These are phyloP conservation scores for Protomyces lactucae-debilis DNA, from an alignment of 1,139 yeast species.

Conservation along the genomic window DNA sequence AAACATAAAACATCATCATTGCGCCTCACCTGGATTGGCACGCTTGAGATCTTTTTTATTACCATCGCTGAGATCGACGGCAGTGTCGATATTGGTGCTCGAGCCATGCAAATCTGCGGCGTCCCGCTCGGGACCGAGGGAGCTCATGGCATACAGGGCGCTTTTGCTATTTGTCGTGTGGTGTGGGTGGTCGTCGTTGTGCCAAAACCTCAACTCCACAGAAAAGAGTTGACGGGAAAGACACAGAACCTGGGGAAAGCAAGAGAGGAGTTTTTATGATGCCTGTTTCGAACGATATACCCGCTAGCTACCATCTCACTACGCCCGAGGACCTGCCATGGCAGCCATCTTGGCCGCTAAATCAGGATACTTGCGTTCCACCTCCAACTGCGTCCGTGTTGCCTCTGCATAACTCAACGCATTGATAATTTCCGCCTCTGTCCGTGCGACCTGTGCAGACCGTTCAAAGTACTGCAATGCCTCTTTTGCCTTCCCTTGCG, in stretches of 20 bases:
- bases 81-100: conserved; percentile 19
- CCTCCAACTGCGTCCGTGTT: conserved; percentile 67
- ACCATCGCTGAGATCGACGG: conserved; percentile 23
- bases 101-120: conserved; percentile 16
- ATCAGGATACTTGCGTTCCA: conserved; percentile 44
- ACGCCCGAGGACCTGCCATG: conserved; percentile 4
- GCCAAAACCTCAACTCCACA: too few relatives aligned
- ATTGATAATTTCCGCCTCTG: conserved; percentile 80
- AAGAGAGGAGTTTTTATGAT: too few relatives aligned
- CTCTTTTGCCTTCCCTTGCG: conserved; percentile 72
- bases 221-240: too few relatives aligned
- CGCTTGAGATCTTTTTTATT: not conserved
- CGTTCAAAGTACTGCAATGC: conserved; percentile 79
- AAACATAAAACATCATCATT: not conserved
- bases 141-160: not conserved
- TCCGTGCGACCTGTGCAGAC: conserved; percentile 75
- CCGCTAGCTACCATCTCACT: too few relatives aligned
- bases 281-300: too few relatives aligned
- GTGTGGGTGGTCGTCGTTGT: not conserved
- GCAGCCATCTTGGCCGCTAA: conserved; percentile 28
- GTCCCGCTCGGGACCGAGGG: not conserved
- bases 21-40: conserved; percentile 3
- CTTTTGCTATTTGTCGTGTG: not conserved
- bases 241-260: too few relatives aligned
- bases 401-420: conserved; percentile 90